Evolutionary conservation across 1,284 basidiomycete genomes (phyloP).

Genomic region (Prillingera fragicola): DNA sequence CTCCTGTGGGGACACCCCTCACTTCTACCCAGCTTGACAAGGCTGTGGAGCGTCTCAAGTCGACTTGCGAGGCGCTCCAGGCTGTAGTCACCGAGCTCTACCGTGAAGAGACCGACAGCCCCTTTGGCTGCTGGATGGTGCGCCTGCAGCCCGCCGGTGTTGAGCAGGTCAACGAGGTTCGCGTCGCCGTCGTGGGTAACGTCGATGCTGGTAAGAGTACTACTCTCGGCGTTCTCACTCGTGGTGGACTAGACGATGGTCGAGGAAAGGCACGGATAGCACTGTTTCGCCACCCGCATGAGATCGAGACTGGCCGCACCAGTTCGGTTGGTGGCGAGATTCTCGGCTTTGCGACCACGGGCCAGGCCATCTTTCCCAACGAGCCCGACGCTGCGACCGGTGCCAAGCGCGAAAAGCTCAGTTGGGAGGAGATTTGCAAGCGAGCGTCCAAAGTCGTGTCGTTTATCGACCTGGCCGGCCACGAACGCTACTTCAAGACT

Average conservation of each 20-base stretch:
- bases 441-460: constrained; percentile 88
- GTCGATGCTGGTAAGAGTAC: constrained; percentile 83
- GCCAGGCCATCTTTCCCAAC: constrained; percentile 67
- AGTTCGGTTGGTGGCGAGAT: constrained; percentile 97
- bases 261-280: constrained; percentile 86
- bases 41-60: constrained; percentile 25
- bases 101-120: constrained; percentile 10
- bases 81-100: constrained; percentile 43
- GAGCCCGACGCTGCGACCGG: constrained; percentile 59
- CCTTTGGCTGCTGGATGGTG: constrained; percentile 41
- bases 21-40: constrained; percentile 20
- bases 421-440: constrained; percentile 94
- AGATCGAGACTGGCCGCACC: constrained; percentile 91
- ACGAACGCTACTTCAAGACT: constrained; percentile 75
- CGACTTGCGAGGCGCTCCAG: constrained; percentile 23
- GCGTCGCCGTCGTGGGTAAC: constrained; percentile 93
- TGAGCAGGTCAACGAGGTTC: constrained; percentile 64
- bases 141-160: constrained; percentile 41
- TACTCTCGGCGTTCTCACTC: constrained; percentile 62
- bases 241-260: constrained; percentile 87
- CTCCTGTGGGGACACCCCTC: constrained; percentile 25
- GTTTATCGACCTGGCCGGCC: constrained; percentile 89
- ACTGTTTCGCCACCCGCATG: constrained; percentile 94
- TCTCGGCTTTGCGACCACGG: constrained; percentile 70
- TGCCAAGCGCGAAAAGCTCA: constrained; percentile 71